phyloP scores from a whole-genome alignment of 2,329 filamentous ascomycete species.

The Neofusicoccum laricinum region DNA sequence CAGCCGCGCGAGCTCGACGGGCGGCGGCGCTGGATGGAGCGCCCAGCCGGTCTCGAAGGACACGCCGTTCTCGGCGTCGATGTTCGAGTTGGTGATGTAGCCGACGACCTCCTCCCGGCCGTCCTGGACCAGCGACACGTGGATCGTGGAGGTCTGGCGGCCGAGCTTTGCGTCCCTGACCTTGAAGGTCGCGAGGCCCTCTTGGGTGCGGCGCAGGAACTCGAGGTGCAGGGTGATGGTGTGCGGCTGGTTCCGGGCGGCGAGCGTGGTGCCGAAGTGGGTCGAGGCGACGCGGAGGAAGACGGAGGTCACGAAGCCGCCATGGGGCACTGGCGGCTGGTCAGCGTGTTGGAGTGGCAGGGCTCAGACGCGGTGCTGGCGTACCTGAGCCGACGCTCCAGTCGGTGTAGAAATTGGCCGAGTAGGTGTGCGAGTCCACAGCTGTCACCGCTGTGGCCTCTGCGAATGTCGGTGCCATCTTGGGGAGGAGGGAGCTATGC shows the following conservation, averaged over 20 bases:
- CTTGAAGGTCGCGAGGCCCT: slow-evolving; percentile 55
- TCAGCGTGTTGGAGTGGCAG: not conserved
- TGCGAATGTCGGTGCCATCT: slow-evolving; percentile 38
- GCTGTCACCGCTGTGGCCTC: slow-evolving; percentile 50
- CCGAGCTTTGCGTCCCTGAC: slow-evolving; percentile 65
- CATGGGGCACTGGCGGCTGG: slow-evolving; percentile 61
- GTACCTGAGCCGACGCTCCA: slow-evolving; percentile 68
- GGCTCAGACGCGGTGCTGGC: slow-evolving; percentile 39
- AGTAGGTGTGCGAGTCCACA: slow-evolving; percentile 57
- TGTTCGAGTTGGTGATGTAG: slow-evolving; percentile 64
- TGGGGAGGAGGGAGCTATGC: not conserved
- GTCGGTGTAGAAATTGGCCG: slow-evolving; percentile 52
- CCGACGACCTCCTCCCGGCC: slow-evolving; percentile 60
- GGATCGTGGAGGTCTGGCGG: slow-evolving; percentile 60
- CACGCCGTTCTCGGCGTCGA: slow-evolving; percentile 57
- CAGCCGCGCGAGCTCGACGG: slow-evolving; percentile 44
- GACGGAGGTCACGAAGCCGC: slow-evolving; percentile 64
- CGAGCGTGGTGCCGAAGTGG: slow-evolving; percentile 59
- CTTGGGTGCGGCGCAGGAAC: slow-evolving; percentile 62
- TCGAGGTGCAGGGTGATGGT: slow-evolving; percentile 64
- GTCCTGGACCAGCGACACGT: slow-evolving; percentile 58
- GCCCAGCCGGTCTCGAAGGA: slow-evolving; percentile 55
- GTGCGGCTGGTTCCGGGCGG: slow-evolving; percentile 58
- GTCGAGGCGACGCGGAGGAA: slow-evolving; percentile 58
- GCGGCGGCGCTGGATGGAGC: slow-evolving; percentile 45